Base-by-base conservation (phyloP, 305 asterid genomes). In the Solanum chacoense region DNA sequence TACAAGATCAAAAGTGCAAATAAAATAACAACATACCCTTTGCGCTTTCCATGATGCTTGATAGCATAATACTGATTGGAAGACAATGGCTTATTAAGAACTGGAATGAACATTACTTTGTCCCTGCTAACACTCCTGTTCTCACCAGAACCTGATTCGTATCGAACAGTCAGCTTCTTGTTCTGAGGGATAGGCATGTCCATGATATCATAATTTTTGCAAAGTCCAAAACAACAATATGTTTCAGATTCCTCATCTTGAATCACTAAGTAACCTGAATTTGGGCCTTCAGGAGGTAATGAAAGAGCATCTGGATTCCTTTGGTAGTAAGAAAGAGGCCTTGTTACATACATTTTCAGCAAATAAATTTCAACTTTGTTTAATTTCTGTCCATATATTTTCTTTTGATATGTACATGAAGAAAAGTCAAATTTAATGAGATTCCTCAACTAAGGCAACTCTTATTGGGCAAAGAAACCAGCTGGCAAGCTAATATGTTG, bases 151-250 rank as follows among this genome's bases (percentile, higher is more conserved):
- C 34, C 4, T 4, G 67, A 67, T 16, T 13, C 11, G 6, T 90
- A 92, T 8, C 7, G 73, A 76, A 94, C 90, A 3, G 80, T 85
- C 67, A 94, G 85, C 69, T 93, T 91, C 90, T 93, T 95, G 95
- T 94, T 91, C 76, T 94, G 98, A 78, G 98, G 98, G 88, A 95
- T 90, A n/a, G 97, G 98, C 26, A 93, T 38, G 8, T 89, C 87
- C 18, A 88, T 20, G 1, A 96, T 91, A 32, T 59, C 24, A 16
- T 79, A 34, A 1, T 89, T 91, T 95, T 94, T 94, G 89, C 93
- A 93, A 50, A 75, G 69, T 11, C 97, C 97, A 29, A 94, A 95
- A 86, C 96, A 96, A 0, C 92, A 89, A 87, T 93, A 92, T 1
- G 91, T 92, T 85, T 89, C 94, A 1, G 94, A 90, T 90, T 95